Base-by-base conservation (phyloP, 805 yeast genomes). In the Yarrowia divulgata region DNA sequence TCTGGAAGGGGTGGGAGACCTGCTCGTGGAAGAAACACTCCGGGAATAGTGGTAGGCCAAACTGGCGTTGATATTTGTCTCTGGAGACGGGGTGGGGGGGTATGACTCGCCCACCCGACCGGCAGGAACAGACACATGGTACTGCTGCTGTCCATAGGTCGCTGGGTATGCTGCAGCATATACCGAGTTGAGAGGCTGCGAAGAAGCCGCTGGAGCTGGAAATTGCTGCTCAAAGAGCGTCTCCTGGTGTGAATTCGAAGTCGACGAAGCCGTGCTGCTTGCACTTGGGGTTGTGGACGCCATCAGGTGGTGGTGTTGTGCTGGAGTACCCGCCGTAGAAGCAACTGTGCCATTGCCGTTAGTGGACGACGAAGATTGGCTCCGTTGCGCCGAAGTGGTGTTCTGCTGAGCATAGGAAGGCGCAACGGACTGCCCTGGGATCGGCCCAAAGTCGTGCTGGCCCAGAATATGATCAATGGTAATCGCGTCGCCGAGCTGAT, bases 141-240 rank as follows among this genome's bases (percentile, higher is more conserved):
- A 45, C 42, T 43, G 66, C 8, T 60, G 66, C 10, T n/a, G 32
- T 12, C 66, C 66, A 18, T 39, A 60, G n/a, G 66, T 60, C 4
- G 52, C 52, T 6, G 66, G 66, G 23, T 60, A 60, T 8, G 66
- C 66, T 8, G 66, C 66, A 12, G 66, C 66, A 34, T 60, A 60
- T 13, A 60, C 52, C 16, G 50, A 42, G 32, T 32, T 42, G 13
- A 60, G 66, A 1, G 50, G 66, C 7, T 45, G 66, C 0, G 66
- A 3, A 5, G 50, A 2, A 2, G 48, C 6, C 2, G 16, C 40
- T 12, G 64, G 49, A 10, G 64, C 23, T 43, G 29, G 64, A n/a
- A 42, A 57, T 16, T 57, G 49, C 12, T 32, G 39, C 1, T 42
- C 49, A 42, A 42, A 57, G 16, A 57, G 40, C 40, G 49, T 29